These are phyloP conservation scores for Ananas comosus DNA, from an alignment of 176 grass and related monocot species.

Conservation along the genomic window DNA sequence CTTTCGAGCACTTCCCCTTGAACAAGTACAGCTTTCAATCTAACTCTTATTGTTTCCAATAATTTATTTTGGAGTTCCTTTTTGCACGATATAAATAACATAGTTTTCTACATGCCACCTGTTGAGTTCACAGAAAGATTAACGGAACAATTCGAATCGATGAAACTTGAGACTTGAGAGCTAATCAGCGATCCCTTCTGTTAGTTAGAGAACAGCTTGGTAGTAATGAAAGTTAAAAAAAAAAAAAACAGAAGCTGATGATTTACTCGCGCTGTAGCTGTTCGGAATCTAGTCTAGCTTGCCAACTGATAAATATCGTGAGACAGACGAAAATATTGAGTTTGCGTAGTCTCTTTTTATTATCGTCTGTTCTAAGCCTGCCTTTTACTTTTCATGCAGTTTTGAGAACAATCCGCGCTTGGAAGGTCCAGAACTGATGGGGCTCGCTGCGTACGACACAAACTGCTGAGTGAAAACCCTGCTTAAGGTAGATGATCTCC, in stretches of 20 bases:
- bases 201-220: too few relatives aligned
- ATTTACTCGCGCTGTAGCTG: too few relatives aligned
- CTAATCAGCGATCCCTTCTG: not conserved
- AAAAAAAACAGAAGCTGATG: too few relatives aligned
- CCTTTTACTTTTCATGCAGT: constrained; percentile 20
- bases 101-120: not conserved
- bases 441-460: constrained; percentile 54
- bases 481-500: constrained; percentile 4
- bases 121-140: not conserved
- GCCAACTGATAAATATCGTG: too few relatives aligned
- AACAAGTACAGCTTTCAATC: constrained; percentile 42
- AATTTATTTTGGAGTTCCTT: not conserved
- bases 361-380: not conserved
- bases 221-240: too few relatives aligned
- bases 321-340: not conserved
- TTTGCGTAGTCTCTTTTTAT: not conserved
- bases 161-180: not conserved
- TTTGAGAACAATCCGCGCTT: constrained; percentile 63
- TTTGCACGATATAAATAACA: not conserved
- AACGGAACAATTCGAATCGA: too few relatives aligned
- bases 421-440: constrained; percentile 65
- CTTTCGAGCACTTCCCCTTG: constrained; percentile 56
- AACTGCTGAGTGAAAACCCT: constrained; percentile 41
- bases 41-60: not conserved
- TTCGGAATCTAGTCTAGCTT: not conserved